Evolutionary conservation across 2,329 filamentous ascomycete species (phyloP), one percentile per base, ranked within the genome.

Genomic region (Ceratocystis papillata): DNA sequence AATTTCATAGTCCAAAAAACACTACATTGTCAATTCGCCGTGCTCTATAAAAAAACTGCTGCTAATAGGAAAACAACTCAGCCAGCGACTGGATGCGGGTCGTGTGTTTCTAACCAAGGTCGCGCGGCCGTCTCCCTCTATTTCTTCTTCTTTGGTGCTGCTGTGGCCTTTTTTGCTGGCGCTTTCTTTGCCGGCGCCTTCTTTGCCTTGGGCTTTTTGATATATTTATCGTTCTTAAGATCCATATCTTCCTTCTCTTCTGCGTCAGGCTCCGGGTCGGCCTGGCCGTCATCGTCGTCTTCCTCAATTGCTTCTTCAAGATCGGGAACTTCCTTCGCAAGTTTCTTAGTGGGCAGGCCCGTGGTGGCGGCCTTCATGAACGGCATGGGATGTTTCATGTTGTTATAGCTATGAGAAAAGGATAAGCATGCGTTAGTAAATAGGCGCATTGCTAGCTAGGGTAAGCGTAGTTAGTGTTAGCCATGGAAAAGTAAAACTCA

Each of bases 301-400:
- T 96, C 93, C 62, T 97, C 92, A 65, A 99, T 87, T 1, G 92
- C 94, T 76, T 99, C 94, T 76, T 99, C 94, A 41, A 99, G 81
- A 77, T 99, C 94, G 0, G 94, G 95, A 69, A 87, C 88, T 61
- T 93, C 90, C 75, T 85, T 85, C 30, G 84, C 78, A 50, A 80
- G 78, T 71, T 86, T 87, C 78, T 89, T 90, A 3, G 90, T 85
- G 2, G 85, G 88, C 10, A 62, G 22, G 8, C 62, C 57, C 3
- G 84, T 88, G 8, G 84, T 89, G 71, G 84, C 90, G 1, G 92
- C 90, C 76, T 96, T 97, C 85, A 97, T 96, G 77, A 96, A 99
- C 1, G 94, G 92, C 63, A 99, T 78, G 0, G 93, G 93, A 71
- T 99, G 94, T 20, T 86, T 87, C 77, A 87, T 87, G 68, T 82